Base-by-base conservation (phyloP, 352 stramenopile species). In the Globisporangium perplexum region DNA sequence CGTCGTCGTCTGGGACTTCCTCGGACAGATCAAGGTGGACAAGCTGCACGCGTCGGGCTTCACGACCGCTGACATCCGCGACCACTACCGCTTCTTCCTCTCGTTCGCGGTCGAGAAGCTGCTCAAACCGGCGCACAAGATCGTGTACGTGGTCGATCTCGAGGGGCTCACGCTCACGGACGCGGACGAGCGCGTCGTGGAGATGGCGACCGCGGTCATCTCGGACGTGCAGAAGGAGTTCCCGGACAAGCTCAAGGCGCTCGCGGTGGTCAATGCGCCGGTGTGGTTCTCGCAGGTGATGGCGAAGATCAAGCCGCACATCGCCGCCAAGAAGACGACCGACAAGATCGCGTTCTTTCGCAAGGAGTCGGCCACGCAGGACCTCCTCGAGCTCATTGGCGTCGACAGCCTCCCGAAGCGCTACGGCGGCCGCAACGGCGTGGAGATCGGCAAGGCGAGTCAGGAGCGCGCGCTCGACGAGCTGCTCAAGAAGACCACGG, bases 231-330 rank as follows among this genome's bases (percentile, higher is more conserved):
- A 89, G 49, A 69, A 71, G 7, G 70, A 82, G 20, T 75, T 92
- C 26, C 82, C 82, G 0, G 79, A 90, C 41, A 77, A 72, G 30
- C 53, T 92, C 12, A 63, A 83, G 30, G 55, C 77, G 1, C 47
- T 92, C 0, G 73, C 74, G 1, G 77, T 92, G 35, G 61, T 90
- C 11, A 90, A 92, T 26, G 63, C 78, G 0, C 82, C 82, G 0
- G 76, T 89, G 31, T 92, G 82, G 82, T 92, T 92, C 54, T 90
- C 82, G 11, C 79, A 92, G 53, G 79, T 90, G 12, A 87, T 90
- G 78, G 65, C 72, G 2, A 65, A 53, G 20, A 59, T 92, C 44
- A 72, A 72, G 26, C 70, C 73, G 2, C 68, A 69, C 22, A 55
- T 92, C 3, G 58, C 33, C 2, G 14, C 75, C 1, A 89, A 85